A percentile compares a stretch with the other conserved stretches of the same genome.
phyloP scores from a whole-genome alignment of 1,284 basidiomycete species.

The Apiotrichum siamense region DNA sequence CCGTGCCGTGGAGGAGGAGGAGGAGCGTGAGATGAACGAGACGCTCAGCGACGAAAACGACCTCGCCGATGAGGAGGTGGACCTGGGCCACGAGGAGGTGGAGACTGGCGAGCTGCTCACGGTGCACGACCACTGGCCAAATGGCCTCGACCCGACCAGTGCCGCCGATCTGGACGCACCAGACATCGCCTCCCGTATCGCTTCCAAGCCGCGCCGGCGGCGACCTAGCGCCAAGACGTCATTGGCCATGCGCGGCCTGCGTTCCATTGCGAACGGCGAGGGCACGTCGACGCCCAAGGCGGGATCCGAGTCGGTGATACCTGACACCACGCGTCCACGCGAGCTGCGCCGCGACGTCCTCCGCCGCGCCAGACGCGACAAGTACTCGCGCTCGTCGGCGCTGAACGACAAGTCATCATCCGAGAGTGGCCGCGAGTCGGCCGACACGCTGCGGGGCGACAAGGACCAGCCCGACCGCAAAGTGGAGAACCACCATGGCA shows the following conservation, averaged over 20 bases:
- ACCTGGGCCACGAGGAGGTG: slow-evolving; percentile 17
- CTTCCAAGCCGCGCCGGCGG: slow-evolving; percentile 26
- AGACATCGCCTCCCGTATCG: not conserved
- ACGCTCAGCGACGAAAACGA: slow-evolving; percentile 35
- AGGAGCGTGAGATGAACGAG: slow-evolving; percentile 46
- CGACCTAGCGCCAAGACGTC: slow-evolving; percentile 29
- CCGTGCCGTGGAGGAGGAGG: slow-evolving; percentile 49
- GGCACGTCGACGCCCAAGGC: slow-evolving; percentile 30
- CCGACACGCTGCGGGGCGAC: slow-evolving; percentile 34
- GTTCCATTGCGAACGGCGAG: slow-evolving; percentile 20
- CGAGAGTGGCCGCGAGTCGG: slow-evolving; percentile 38
- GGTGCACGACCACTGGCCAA: slow-evolving; percentile 13
- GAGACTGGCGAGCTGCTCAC: slow-evolving; percentile 14
- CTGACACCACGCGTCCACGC: not conserved
- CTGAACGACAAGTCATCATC: slow-evolving; percentile 25
- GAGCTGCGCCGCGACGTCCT: slow-evolving; percentile 9
- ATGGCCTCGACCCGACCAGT: not conserved
- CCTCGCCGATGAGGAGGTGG: slow-evolving; percentile 30
- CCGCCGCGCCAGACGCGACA: slow-evolving; percentile 8
- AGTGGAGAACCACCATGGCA: slow-evolving; percentile 4
- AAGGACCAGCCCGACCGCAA: slow-evolving; percentile 11
- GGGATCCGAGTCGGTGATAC: not conserved
- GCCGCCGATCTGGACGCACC: slow-evolving; percentile 1
- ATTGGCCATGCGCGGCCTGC: slow-evolving; percentile 34
- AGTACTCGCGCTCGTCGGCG: not conserved